These are phyloP conservation scores for Catunica adiposa DNA, from an alignment of 2,329 filamentous ascomycete genomes.

Conservation along the genomic window DNA sequence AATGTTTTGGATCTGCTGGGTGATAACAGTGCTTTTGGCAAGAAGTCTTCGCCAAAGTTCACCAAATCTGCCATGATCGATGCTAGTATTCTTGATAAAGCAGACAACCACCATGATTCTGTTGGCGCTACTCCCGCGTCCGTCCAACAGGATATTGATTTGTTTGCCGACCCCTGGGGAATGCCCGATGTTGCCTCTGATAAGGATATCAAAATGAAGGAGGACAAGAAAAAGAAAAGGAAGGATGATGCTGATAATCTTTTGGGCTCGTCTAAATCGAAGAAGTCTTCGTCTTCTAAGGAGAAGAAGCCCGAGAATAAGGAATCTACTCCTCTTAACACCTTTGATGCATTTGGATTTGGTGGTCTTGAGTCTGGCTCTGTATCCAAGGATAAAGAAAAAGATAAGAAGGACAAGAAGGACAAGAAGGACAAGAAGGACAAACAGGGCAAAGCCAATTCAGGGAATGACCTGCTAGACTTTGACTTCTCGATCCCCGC, in stretches of 20 bases:
- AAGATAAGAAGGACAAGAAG: constrained; percentile 17
- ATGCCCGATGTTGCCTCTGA: not conserved
- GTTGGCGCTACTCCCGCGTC: not conserved
- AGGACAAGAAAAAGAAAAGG: constrained; percentile 26
- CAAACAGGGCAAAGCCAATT: constrained; percentile 18
- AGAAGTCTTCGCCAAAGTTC: constrained; percentile 1
- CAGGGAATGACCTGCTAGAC: constrained; percentile 7
- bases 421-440: constrained; percentile 16
- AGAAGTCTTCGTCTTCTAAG: constrained; percentile 18
- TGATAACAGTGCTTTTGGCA: not conserved
- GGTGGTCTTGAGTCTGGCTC: not conserved
- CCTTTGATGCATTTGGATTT: not conserved
- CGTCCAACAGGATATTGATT: not conserved
- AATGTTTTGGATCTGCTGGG: not conserved
- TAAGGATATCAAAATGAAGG: constrained; percentile 14
- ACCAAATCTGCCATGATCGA: constrained; percentile 1
- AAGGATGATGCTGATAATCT: constrained; percentile 17
- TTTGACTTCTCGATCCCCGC: not conserved
- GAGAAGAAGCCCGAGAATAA: not conserved
- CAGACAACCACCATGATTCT: not conserved
- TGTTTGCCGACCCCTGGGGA: not conserved
- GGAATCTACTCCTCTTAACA: not conserved
- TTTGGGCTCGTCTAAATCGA: constrained; percentile 17
- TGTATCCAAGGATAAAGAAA: not conserved
- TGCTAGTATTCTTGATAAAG: not conserved